Conservation (phyloP, 192 early-diverging fungal genomes). For the Gaertneriomyces sp. region DNA sequence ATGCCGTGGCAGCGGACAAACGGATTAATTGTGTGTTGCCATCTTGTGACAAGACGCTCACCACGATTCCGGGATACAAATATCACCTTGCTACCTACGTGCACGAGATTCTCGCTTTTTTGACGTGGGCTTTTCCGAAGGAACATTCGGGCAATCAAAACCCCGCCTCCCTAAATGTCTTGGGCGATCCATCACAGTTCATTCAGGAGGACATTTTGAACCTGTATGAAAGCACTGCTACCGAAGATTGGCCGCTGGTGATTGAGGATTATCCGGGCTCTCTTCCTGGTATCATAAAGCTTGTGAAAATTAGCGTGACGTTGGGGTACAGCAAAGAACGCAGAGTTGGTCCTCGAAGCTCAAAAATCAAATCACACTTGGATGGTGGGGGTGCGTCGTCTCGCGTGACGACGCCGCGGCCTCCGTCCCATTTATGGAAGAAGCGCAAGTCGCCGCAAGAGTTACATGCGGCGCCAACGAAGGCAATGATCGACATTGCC, state of each 20-base stretch:
- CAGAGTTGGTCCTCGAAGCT: too few species aligned
- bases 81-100: conserved; percentile 19
- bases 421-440: too few species aligned
- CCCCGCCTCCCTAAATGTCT: not conserved
- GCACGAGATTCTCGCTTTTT: conserved; percentile 23
- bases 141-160: not conserved
- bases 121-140: conserved; percentile 16
- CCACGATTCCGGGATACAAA: conserved; percentile 14
- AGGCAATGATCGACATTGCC: too few species aligned
- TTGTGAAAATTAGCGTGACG: not conserved
- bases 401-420: too few species aligned
- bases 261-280: not conserved
- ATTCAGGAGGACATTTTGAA: conserved; percentile 2
- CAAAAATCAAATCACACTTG: too few species aligned
- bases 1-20: not conserved
- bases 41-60: conserved; percentile 19
- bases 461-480: too few species aligned
- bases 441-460: too few species aligned
- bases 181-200: not conserved
- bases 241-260: conserved; percentile 7
- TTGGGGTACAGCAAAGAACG: conserved; percentile 6
- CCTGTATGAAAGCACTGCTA: conserved; percentile 4
- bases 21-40: conserved; percentile 25
- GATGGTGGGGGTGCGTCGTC: too few species aligned
- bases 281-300: conserved; percentile 1